Conservation (phyloP, 345 rosid species). For the Eucalyptus pauciflora region DNA sequence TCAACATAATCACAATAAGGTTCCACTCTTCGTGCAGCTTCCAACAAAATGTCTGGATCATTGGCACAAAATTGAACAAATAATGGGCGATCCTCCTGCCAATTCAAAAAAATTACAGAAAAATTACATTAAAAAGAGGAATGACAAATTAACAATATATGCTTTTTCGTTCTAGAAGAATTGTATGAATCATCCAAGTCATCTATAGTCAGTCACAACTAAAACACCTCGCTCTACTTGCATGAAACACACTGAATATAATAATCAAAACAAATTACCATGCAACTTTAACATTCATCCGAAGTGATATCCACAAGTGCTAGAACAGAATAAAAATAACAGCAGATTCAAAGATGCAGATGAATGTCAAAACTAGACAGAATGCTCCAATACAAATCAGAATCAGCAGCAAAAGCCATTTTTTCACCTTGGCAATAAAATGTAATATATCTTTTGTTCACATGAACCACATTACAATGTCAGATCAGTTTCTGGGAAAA, state of each 20-base stretch:
- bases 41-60: slow-evolving; percentile 66
- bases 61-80: slow-evolving; percentile 97
- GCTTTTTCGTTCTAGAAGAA: neutral
- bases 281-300: neutral
- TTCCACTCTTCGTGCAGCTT: slow-evolving; percentile 78
- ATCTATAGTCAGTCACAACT: neutral
- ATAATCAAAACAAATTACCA: neutral
- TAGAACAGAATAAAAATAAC: neutral
- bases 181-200: neutral
- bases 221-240: neutral
- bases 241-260: neutral
- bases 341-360: neutral
- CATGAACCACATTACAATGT: neutral
- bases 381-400: neutral
- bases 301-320: neutral
- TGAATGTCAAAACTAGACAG: neutral
- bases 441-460: neutral
- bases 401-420: neutral
- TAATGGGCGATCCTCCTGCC: slow-evolving; percentile 92
- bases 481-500: neutral
- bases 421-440: neutral
- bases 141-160: neutral
- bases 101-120: neutral
- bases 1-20: slow-evolving; percentile 86
- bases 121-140: neutral